These are phyloP conservation scores for Wallacemonas sp. DNA, from an alignment of 208 protist genomes.

Conservation along the genomic window DNA sequence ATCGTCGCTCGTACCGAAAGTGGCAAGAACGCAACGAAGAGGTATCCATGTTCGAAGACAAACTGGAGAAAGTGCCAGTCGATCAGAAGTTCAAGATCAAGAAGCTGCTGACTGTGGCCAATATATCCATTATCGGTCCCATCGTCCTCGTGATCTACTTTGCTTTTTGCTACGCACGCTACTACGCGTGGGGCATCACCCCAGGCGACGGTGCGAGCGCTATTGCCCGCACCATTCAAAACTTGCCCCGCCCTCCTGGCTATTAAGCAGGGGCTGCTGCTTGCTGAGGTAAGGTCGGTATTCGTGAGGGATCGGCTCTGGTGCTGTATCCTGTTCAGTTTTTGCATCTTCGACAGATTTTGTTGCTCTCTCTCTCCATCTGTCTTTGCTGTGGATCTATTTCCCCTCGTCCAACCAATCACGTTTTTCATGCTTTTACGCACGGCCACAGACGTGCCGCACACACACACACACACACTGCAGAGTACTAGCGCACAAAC, in stretches of 20 bases:
- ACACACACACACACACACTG: neutral
- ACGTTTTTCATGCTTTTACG: no score
- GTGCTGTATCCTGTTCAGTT: neutral
- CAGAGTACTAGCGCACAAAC: no score
- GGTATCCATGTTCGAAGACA: slow-evolving; percentile 80
- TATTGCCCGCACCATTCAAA: slow-evolving; percentile 73
- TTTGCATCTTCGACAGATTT: neutral
- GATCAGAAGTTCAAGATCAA: slow-evolving; percentile 90
- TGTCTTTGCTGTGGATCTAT: no score
- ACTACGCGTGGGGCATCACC: slow-evolving; percentile 73
- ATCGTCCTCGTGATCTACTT: slow-evolving; percentile 70
- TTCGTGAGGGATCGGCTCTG: no score
- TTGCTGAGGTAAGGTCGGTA: no score
- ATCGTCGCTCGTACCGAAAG: slow-evolving; percentile 74
- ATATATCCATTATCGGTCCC: slow-evolving; percentile 69
- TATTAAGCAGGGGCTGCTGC: no score
- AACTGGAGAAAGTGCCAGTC: slow-evolving; percentile 68
- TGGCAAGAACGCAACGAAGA: slow-evolving; percentile 78
- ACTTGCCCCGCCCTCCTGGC: slow-evolving; percentile 71
- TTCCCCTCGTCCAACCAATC: no score
- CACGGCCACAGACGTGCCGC: no score
- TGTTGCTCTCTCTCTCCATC: neutral
- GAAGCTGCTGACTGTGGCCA: slow-evolving; percentile 78
- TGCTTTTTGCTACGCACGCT: slow-evolving; percentile 63
- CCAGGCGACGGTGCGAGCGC: slow-evolving; percentile 63